Conservation (phyloP, 495 filamentous ascomycete genomes). For the Aspergillus bertholletiae region DNA sequence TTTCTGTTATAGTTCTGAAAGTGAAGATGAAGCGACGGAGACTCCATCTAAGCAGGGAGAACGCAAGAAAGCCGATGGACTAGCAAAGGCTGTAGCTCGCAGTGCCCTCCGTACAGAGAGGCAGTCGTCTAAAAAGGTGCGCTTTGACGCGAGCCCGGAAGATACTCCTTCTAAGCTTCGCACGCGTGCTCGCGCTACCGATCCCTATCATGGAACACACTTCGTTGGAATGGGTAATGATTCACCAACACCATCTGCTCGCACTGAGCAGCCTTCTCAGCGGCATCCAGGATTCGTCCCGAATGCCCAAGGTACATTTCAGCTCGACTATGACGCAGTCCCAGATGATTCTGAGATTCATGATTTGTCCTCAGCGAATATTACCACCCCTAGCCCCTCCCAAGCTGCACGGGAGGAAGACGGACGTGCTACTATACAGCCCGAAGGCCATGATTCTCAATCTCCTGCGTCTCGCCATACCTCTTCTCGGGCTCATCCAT, state of each 20-base stretch:
- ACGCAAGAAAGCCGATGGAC: constrained; percentile 1
- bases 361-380: constrained; percentile 3
- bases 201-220: constrained; percentile 20
- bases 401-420: neutral
- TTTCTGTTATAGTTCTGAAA: constrained; percentile 35
- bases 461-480: constrained; percentile 9
- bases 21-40: constrained; percentile 26
- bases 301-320: constrained; percentile 25
- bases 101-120: constrained; percentile 18
- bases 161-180: constrained; percentile 25
- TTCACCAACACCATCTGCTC: constrained; percentile 11
- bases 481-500: constrained; percentile 9
- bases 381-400: constrained; percentile 4
- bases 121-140: constrained; percentile 23
- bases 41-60: constrained; percentile 6
- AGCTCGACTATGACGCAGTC: constrained; percentile 22
- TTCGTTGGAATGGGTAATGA: constrained; percentile 18
- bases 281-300: constrained; percentile 20
- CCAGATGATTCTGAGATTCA: constrained; percentile 19
- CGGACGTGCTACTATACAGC: neutral
- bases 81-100: constrained; percentile 13
- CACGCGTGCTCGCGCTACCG: constrained; percentile 18
- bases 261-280: constrained; percentile 4
- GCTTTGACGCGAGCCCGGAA: constrained; percentile 28
- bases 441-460: neutral